Evolutionary conservation across 108 stramenopile genomes (phyloP).

Genomic region (Bacterosira constricta): DNA sequence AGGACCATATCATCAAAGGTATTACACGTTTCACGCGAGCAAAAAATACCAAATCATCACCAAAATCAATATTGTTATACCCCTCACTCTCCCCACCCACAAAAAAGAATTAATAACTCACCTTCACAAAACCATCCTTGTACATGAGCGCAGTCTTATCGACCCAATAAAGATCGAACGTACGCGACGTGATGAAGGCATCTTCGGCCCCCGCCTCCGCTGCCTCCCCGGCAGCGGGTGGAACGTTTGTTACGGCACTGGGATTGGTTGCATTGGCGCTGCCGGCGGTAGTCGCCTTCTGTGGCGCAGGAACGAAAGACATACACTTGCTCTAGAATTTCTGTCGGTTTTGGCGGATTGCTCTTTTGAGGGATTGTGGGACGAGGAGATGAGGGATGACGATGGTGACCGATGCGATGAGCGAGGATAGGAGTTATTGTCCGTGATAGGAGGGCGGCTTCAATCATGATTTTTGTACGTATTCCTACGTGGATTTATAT

Average conservation of each 20-base stretch:
- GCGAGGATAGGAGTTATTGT: no score
- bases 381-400: neutral
- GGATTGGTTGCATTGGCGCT: slow-evolving; percentile 53
- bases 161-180: slow-evolving; percentile 89
- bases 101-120: slow-evolving; percentile 26
- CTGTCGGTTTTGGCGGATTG: neutral
- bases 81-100: neutral
- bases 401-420: no score
- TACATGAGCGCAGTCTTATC: slow-evolving; percentile 87
- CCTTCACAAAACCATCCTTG: slow-evolving; percentile 86
- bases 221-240: slow-evolving; percentile 48
- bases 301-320: slow-evolving; percentile 91
- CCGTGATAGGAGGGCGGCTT: no score
- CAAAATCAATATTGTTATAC: no score
- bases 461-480: neutral
- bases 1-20: no score
- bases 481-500: neutral
- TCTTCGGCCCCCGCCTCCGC: slow-evolving; percentile 56
- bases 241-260: slow-evolving; percentile 36
- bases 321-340: slow-evolving; percentile 61
- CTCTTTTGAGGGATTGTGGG: neutral
- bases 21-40: no score
- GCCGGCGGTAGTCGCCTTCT: slow-evolving; percentile 74
- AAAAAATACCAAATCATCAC: no score
- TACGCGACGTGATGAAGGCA: slow-evolving; percentile 85